Percentiles rank a stretch among this genome's conserved stretches.
These are phyloP conservation scores for Penicillium verrucosum DNA, from an alignment of 2,329 filamentous ascomycete genomes.

Conservation along the genomic window DNA sequence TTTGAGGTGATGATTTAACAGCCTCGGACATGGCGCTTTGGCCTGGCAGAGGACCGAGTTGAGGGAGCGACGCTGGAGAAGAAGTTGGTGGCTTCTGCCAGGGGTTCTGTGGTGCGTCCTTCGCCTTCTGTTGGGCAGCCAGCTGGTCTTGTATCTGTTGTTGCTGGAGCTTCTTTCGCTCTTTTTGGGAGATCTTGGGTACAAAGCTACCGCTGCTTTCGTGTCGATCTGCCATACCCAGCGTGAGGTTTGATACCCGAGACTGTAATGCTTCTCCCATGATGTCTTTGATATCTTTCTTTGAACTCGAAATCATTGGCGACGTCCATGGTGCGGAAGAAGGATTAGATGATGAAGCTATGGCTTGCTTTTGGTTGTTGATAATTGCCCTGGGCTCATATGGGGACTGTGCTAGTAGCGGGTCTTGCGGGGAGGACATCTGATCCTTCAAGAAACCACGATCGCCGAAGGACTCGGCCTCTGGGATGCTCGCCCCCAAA, in stretches of 20 bases:
- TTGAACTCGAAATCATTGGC: conserved; percentile 55
- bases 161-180: conserved; percentile 79
- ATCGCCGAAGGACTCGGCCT: conserved; percentile 27
- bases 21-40: conserved; percentile 26
- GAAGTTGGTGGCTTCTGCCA: conserved; percentile 58
- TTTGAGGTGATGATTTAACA: conserved; percentile 28
- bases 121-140: conserved; percentile 34
- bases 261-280: conserved; percentile 60
- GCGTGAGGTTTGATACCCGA: conserved; percentile 52
- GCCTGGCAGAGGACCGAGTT: conserved; percentile 36
- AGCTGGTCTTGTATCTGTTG: conserved; percentile 52
- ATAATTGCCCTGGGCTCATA: conserved; percentile 20
- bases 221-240: conserved; percentile 49
- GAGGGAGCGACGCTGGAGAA: conserved; percentile 13
- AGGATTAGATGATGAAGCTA: conserved; percentile 26
- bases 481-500: conserved; percentile 26
- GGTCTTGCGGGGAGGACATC: conserved; percentile 27
- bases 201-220: conserved; percentile 41
- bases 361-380: conserved; percentile 23
- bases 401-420: conserved; percentile 24
- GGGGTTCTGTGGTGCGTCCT: conserved; percentile 46
- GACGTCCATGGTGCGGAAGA: conserved; percentile 52
- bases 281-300: conserved; percentile 72
- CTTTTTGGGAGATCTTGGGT: conserved; percentile 80
- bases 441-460: conserved; percentile 28